Evolutionary conservation across 2,329 filamentous ascomycete species (phyloP).

Genomic region (Penicillium paneum): DNA sequence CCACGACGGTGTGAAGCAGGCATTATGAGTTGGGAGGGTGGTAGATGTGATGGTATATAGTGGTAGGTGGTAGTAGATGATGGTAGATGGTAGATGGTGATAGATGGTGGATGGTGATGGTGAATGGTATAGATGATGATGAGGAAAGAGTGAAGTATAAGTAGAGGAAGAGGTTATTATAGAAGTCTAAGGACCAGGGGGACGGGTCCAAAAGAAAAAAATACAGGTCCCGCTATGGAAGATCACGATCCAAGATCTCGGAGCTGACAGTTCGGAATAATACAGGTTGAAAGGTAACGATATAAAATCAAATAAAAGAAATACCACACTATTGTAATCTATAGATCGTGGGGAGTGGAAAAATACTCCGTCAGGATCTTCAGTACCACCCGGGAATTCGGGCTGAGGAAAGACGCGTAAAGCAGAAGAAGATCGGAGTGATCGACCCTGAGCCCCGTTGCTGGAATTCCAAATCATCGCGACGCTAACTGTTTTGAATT

Average conservation of each 20-base stretch:
- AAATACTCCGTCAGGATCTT: conserved; percentile 23
- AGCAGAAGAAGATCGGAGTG: conserved; percentile 23
- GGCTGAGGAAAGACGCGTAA: conserved; percentile 23
- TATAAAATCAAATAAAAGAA: conserved; percentile 2
- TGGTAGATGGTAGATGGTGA: background rate
- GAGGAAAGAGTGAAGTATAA: background rate
- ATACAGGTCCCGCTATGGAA: conserved; percentile 35
- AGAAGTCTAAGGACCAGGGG: conserved; percentile 28
- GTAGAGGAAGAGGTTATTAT: background rate
- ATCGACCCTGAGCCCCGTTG: conserved; percentile 28
- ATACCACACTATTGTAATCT: conserved; percentile 12
- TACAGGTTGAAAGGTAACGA: conserved; percentile 13
- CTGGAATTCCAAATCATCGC: conserved; percentile 29
- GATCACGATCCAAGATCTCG: conserved; percentile 42
- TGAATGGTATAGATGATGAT: background rate
- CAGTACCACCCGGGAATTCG: conserved; percentile 27
- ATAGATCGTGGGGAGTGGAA: conserved; percentile 12
- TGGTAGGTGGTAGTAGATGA: background rate
- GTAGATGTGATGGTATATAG: background rate
- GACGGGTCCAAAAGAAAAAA: conserved; percentile 34
- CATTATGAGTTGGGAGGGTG: conserved; percentile 29
- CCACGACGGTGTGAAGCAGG: conserved; percentile 64
- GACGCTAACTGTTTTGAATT: background rate
- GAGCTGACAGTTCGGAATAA: conserved; percentile 37
- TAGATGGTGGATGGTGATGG: background rate